Conservation (phyloP, 495 filamentous ascomycete genomes). For the Penicillium coffeae region DNA sequence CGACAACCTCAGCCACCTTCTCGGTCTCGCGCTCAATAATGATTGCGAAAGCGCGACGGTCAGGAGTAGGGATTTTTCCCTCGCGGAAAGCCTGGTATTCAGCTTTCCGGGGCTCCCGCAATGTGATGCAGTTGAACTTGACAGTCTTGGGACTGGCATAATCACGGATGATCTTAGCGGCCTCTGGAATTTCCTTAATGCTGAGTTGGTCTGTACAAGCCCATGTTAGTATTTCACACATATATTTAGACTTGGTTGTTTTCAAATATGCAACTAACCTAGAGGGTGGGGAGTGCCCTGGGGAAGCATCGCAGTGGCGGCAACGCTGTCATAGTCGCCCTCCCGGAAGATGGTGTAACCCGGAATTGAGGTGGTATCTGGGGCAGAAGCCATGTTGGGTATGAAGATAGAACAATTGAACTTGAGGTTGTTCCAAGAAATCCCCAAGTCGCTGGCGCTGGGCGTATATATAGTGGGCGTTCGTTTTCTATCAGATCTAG, state of each 20-base stretch:
- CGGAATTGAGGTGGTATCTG: slow-evolving; percentile 34
- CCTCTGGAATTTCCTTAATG: slow-evolving; percentile 30
- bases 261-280: slow-evolving; percentile 15
- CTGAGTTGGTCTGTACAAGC: slow-evolving; percentile 26
- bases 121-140: slow-evolving; percentile 79
- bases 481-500: slow-evolving; percentile 14
- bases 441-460: background rate
- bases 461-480: slow-evolving; percentile 19
- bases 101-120: slow-evolving; percentile 74
- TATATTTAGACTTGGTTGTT: background rate
- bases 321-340: slow-evolving; percentile 32
- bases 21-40: slow-evolving; percentile 25
- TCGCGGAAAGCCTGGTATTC: slow-evolving; percentile 73
- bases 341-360: slow-evolving; percentile 36
- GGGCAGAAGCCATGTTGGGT: slow-evolving; percentile 29
- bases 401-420: slow-evolving; percentile 2
- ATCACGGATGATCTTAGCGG: slow-evolving; percentile 31
- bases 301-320: slow-evolving; percentile 29
- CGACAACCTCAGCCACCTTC: slow-evolving; percentile 68
- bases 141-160: slow-evolving; percentile 38
- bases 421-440: slow-evolving; percentile 12
- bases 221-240: background rate
- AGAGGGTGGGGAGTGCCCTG: slow-evolving; percentile 28
- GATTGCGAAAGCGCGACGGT: slow-evolving; percentile 33
- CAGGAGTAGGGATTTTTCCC: slow-evolving; percentile 41